Base-by-base conservation (phyloP, 2,329 filamentous ascomycete genomes). In the Rutstroemia sp. region DNA sequence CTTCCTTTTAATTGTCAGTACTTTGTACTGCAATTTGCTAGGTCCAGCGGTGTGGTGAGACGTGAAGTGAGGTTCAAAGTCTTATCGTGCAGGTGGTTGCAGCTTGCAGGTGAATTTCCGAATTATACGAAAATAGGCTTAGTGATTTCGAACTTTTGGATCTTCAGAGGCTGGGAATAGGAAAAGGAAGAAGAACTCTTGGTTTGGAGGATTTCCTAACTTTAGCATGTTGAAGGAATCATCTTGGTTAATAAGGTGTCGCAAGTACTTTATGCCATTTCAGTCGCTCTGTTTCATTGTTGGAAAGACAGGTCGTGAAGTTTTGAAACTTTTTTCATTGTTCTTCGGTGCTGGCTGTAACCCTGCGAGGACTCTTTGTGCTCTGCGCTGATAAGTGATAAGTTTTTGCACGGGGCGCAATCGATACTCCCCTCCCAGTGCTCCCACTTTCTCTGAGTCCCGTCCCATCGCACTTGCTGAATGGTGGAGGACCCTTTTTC, bases 41-140 rank as follows among this genome's bases (percentile, higher is more conserved):
- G 19, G 19, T 56, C 51, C 53, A 16, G 53, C 47, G 53, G 53
- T 56, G 53, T 51, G 44, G 50, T 23, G 38, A 56, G 53, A 46
- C 50, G 47, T 23, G 47, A 56, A 56, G 39, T 51, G 44, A 47
- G 36, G 51, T 40, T 39, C 39, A 54, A 57, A 42, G 51, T 49
- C 34, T 58, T 51, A 58, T 58, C 55, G 21, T 51, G 48, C 38
- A 30, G 30, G 30, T 36, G 27, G 51, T 17, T 48, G 27, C 49
- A 52, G 46, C 17, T 14, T 55, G 53, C 52, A 55, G 16, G 19
- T 55, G 25, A 55, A 50, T 42, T 55, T 55, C 42, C 10, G 36
- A 46, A 48, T 55, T 51, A 55, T 42, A 55, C 53, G 53, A 38
- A 38, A 45, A 51, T 56, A 47, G 44, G 53, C 44, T 55, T 50